A percentile compares a stretch with the other conserved stretches of the same genome.
Conservation (phyloP, 176 grass and related monocot species). For the Echinochloa phyllopogon region DNA sequence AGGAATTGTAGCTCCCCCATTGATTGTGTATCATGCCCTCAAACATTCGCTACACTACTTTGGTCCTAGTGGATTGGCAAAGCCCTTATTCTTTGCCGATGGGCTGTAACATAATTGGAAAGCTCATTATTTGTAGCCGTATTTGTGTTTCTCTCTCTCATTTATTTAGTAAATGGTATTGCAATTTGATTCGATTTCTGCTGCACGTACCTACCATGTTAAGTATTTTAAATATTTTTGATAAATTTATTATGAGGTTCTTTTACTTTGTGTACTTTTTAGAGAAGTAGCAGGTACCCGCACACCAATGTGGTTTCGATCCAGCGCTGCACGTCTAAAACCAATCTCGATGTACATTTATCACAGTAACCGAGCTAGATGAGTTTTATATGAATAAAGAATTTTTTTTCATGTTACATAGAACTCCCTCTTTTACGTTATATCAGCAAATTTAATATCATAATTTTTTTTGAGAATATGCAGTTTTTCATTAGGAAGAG, state of each 20-base stretch:
- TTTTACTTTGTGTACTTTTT: neutral
- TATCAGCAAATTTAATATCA: no score
- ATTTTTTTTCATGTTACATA: no score
- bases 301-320: neutral
- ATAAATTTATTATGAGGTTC: neutral
- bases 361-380: no score
- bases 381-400: no score
- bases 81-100: conserved; percentile 31
- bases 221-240: neutral
- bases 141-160: neutral
- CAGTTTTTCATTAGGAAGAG: no score
- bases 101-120: conserved; percentile 8
- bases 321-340: neutral
- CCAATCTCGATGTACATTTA: no score
- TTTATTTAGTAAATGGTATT: neutral
- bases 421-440: no score
- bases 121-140: neutral
- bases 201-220: no score
- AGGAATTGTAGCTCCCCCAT: conserved; percentile 39
- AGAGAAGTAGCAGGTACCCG: no score
- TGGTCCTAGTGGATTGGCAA: conserved; percentile 29
- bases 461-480: no score
- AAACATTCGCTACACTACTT: neutral
- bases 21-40: conserved; percentile 45
- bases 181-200: neutral